Percentiles rank a stretch among this genome's conserved stretches.
Conservation (phyloP, 2,329 filamentous ascomycete genomes). For the Calonectria fujianensis region DNA sequence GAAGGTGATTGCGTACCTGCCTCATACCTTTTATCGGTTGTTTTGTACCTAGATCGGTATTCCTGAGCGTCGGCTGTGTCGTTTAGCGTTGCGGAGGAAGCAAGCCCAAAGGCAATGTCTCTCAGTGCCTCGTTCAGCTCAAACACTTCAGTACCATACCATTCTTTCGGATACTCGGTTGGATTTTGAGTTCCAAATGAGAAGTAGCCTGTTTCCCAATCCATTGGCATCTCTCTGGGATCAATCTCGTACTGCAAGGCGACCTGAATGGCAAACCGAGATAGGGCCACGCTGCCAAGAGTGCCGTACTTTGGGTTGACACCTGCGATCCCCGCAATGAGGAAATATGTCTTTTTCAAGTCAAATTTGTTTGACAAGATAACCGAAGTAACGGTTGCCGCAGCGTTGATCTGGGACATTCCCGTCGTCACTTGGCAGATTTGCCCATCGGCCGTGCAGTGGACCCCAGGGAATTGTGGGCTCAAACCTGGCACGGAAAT, state of each 20-base stretch:
- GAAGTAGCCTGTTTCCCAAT: constrained; percentile 42
- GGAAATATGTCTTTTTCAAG: constrained; percentile 43
- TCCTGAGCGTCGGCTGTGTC: constrained; percentile 33
- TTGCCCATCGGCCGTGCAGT: constrained; percentile 36
- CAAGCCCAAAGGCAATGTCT: constrained; percentile 35
- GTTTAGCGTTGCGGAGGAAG: constrained; percentile 29
- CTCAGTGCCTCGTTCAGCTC: constrained; percentile 43
- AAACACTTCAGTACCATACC: constrained; percentile 45
- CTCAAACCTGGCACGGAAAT: constrained; percentile 37
- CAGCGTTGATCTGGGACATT: constrained; percentile 46
- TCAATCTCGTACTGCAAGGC: constrained; percentile 46
- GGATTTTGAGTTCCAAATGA: constrained; percentile 41
- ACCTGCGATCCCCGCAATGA: constrained; percentile 43
- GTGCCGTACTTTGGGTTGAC: constrained; percentile 43
- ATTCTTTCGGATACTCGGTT: constrained; percentile 35
- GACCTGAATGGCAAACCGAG: constrained; percentile 43
- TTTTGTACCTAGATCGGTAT: constrained; percentile 35
- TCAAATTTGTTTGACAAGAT: constrained; percentile 37
- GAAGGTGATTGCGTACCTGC: constrained; percentile 32
- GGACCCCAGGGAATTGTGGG: constrained; percentile 34
- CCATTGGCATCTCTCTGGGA: constrained; percentile 36
- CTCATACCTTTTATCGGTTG: constrained; percentile 18
- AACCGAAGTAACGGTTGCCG: constrained; percentile 36
- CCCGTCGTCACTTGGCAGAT: constrained; percentile 43
- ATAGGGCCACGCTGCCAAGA: constrained; percentile 40